Evolutionary conservation across 768 basidiomycete species (phyloP), one percentile per base, ranked within the genome.

Genomic region (Omphalotus guepiniiformis): DNA sequence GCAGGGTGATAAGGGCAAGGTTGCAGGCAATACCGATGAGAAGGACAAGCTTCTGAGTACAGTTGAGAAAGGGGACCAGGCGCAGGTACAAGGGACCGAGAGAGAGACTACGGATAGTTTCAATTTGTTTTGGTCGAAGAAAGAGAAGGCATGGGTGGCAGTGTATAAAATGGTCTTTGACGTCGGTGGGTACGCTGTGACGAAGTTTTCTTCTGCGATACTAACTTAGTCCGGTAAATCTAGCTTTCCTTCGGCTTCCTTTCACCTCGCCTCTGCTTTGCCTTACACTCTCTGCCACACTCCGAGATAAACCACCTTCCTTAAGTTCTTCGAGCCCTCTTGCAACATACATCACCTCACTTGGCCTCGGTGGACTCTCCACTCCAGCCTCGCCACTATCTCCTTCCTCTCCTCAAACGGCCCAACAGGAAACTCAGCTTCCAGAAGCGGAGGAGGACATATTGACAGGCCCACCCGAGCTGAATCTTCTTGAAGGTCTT

Each of bases 231-330:
- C 47, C 50, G 47, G 41, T 53, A 38, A 50, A 50, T 29, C 5
- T 53, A 93, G 91, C 87, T 0, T 93, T 85, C 61, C 65, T 93
- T 23, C 76, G 82, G 26, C 79, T 91, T 13, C 71, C 75, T 27
- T 78, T 85, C 39, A 57, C 69, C 2, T 80, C 93, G 50, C 93
- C 93, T 8, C 63, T 95, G 9, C 75, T 96, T 22, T 92, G 86
- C 57, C 65, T 96, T 23, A 96, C 93, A 1, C 74, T 84, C 3
- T 91, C 88, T 2, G 75, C 83, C n/a, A 96, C 93, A 1, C 68
- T 95, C n/a, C 79, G 93, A 40, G 90, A 94, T 19, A 88, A 82
- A 56, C 78, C 84, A 0, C 60, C 88, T 6, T 63, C 74, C 12
- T 55, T 74, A 1, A 59, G 63, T 4, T 68, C 70, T 35, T 59